Evolutionary conservation across 2,329 filamentous ascomycete species (phyloP).

Genomic region (Neonectria ditissima): DNA sequence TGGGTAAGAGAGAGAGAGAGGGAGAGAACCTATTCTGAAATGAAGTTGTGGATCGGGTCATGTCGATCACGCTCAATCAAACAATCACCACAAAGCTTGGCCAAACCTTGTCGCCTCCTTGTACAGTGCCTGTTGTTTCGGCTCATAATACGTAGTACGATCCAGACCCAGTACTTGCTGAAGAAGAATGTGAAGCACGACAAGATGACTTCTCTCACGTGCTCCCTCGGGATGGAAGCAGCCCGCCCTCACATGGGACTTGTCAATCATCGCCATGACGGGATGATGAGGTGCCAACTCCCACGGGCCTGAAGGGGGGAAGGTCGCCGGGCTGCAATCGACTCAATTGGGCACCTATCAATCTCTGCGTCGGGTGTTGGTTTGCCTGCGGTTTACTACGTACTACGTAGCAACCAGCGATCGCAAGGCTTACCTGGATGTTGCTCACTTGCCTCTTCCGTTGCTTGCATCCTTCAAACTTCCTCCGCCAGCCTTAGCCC

Average conservation of each 20-base stretch:
- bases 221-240: not conserved
- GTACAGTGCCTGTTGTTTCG: not conserved
- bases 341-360: constrained; percentile 14
- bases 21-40: constrained; percentile 6
- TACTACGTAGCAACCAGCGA: constrained; percentile 8
- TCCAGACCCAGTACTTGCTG: not conserved
- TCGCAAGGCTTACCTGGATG: not conserved
- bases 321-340: constrained; percentile 7
- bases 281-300: not conserved
- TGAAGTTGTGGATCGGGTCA: constrained; percentile 15
- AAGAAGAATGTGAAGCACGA: constrained; percentile 7
- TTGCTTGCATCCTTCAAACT: not conserved
- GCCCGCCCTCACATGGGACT: not conserved
- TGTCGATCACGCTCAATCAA: constrained; percentile 10
- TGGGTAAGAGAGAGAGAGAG: not conserved
- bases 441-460: constrained; percentile 1
- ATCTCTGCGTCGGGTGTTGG: constrained; percentile 1
- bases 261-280: not conserved
- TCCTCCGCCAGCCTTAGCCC: constrained; percentile 8
- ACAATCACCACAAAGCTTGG: not conserved
- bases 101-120: constrained; percentile 4
- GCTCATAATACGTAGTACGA: no score
- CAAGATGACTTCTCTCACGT: constrained; percentile 4
- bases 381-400: constrained; percentile 9
- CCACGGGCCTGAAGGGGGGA: constrained; percentile 3